A percentile compares a stretch with the other conserved stretches of the same genome.
These are phyloP conservation scores for Capronia americana DNA, from an alignment of 2,329 filamentous ascomycete genomes.

Conservation along the genomic window DNA sequence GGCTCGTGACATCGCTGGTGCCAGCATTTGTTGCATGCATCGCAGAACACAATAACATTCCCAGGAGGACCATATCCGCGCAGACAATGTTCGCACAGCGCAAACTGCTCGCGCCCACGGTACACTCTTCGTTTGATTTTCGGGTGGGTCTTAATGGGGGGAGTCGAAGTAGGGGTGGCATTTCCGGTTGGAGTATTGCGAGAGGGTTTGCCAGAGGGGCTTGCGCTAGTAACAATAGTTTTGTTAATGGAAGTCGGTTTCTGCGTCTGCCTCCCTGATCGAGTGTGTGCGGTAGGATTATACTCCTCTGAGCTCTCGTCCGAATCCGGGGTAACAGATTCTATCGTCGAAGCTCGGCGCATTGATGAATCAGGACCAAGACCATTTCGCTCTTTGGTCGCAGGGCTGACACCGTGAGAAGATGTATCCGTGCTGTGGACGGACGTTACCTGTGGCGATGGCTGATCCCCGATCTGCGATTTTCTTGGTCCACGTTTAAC, in stretches of 20 bases:
- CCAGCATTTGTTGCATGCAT: slow-evolving; percentile 79
- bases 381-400: slow-evolving; percentile 33
- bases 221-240: slow-evolving; percentile 49
- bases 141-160: slow-evolving; percentile 44
- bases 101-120: slow-evolving; percentile 51
- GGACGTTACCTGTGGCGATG: slow-evolving; percentile 12
- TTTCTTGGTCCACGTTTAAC: slow-evolving; percentile 40
- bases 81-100: slow-evolving; percentile 73
- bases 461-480: slow-evolving; percentile 9
- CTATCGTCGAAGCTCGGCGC: slow-evolving; percentile 20
- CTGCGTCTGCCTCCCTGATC: slow-evolving; percentile 75
- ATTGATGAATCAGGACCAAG: slow-evolving; percentile 18
- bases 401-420: not conserved
- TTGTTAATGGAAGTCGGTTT: slow-evolving; percentile 67
- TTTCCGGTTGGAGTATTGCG: slow-evolving; percentile 25
- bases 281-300: slow-evolving; percentile 66
- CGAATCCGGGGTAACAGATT: slow-evolving; percentile 42
- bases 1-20: slow-evolving; percentile 84
- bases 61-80: slow-evolving; percentile 72
- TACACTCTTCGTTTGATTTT: slow-evolving; percentile 66
- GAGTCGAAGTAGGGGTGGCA: slow-evolving; percentile 31
- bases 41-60: slow-evolving; percentile 86
- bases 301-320: slow-evolving; percentile 54
- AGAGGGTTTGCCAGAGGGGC: slow-evolving; percentile 26
- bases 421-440: slow-evolving; percentile 10